These are phyloP conservation scores for Saturnispora hagleri DNA, from an alignment of 805 yeast species.

Conservation along the genomic window DNA sequence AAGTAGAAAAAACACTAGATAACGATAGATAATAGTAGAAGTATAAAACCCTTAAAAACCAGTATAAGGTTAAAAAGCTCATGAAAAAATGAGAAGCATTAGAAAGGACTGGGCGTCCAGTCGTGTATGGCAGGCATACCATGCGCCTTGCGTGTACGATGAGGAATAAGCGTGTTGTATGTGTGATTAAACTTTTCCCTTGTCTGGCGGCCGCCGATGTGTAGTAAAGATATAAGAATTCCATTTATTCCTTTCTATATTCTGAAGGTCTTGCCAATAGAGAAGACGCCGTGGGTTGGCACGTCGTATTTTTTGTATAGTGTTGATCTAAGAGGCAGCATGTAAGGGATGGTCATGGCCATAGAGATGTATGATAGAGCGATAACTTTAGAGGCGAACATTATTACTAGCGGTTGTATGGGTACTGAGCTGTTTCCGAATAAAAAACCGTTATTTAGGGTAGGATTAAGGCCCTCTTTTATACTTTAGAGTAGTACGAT, in stretches of 20 bases:
- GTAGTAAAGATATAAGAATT: not conserved
- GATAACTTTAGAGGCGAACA: constrained; percentile 12
- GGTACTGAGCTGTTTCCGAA: not conserved
- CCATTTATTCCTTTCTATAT: constrained; percentile 12
- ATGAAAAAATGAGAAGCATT: not conserved
- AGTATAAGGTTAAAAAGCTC: not conserved
- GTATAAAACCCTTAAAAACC: not conserved
- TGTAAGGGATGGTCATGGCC: constrained; percentile 29
- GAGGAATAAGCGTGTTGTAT: not conserved
- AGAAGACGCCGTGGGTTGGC: constrained; percentile 21
- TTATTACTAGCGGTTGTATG: not conserved
- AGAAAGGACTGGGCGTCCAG: not conserved
- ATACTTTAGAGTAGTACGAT: not conserved
- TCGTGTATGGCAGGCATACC: not conserved
- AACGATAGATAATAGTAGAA: not conserved
- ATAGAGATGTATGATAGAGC: constrained; percentile 26
- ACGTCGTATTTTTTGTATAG: constrained; percentile 14
- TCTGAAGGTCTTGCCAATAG: constrained; percentile 26
- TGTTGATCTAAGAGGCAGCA: constrained; percentile 26
- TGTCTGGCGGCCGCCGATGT: not conserved
- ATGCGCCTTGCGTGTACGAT: not conserved
- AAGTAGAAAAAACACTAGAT: not conserved
- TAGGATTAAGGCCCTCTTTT: not conserved
- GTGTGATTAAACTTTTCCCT: not conserved
- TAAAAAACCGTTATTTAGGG: not conserved